Base-by-base conservation (phyloP, 768 basidiomycete species). In the Pleurotus ostreatus region DNA sequence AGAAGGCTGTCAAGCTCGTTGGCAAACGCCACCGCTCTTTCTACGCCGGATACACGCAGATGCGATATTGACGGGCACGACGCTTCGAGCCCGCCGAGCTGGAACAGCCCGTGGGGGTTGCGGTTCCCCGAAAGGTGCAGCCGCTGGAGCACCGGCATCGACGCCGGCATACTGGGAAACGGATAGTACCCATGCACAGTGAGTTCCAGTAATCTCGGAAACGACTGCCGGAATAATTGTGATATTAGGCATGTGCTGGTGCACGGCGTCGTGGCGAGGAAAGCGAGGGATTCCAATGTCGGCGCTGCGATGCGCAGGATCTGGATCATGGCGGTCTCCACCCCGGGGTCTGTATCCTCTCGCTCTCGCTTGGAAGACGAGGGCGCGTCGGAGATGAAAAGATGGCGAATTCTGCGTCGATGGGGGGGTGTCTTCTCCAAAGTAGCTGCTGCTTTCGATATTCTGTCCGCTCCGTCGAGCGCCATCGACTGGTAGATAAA, bases 81-180 rank as follows among this genome's bases (percentile, higher is more conserved):
- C 5, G 23, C 23, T 25, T 25, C 23, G 23, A 25, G 23, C 23
- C 23, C 23, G 23, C 23, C 23, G 80, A 71, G 57, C 40, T 75
- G 67, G 4, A 83, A 66, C 0, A 82, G 61, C 0, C 80, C 80
- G 47, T 74, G 69, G 0, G 81, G 80, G 46, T 80, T 81, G 13
- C 78, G 68, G 59, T 81, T 79, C 5, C 81, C 81, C 15, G 72
- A 64, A 1, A 83, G 73, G 46, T 77, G 78, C 0, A 83, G 72
- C 15, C 65, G 67, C 44, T 66, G 61, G 15, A 83, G 69, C 1
- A 46, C 57, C 8, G 81, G 78, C 64, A 78, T 66, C 26, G 63
- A 68, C 13, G 61, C 59, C 2, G 70, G 59, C 0, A 68, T 51
- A 16, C 71, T 72, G 2, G 78, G 79, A 59, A 75, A 80, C 5